These are phyloP conservation scores for Rhizopogon vesiculosus DNA, from an alignment of 768 basidiomycete species.

Conservation along the genomic window DNA sequence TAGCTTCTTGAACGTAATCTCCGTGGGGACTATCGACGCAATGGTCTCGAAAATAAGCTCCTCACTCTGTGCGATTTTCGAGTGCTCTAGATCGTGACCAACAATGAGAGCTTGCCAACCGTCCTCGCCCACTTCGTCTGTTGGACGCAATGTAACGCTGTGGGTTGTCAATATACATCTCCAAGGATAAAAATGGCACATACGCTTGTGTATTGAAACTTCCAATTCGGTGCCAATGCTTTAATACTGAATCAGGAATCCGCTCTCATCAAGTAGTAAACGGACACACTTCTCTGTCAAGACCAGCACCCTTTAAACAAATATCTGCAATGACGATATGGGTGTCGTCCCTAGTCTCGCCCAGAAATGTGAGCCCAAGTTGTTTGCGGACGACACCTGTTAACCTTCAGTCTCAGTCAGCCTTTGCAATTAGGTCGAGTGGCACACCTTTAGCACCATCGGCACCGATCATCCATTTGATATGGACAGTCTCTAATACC, in stretches of 20 bases:
- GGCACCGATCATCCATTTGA: constrained; percentile 6
- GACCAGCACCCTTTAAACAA: constrained; percentile 28
- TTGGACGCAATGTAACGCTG: constrained; percentile 5
- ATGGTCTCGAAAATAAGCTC: constrained; percentile 26
- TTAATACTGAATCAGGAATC: neutral
- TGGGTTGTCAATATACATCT: neutral
- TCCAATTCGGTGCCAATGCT: constrained; percentile 35
- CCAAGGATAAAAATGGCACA: neutral
- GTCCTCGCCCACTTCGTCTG: constrained; percentile 15
- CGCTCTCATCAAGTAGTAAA: neutral
- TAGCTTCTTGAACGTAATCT: constrained; percentile 21
- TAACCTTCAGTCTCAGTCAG: neutral
- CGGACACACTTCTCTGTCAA: constrained; percentile 32
- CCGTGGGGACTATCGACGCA: constrained; percentile 7
- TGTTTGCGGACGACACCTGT: constrained; percentile 5
- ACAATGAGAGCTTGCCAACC: constrained; percentile 14
- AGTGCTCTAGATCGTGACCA: constrained; percentile 6
- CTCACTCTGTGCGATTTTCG: constrained; percentile 12
- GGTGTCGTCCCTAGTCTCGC: constrained; percentile 25
- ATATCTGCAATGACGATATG: constrained; percentile 30
- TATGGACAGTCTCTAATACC: neutral
- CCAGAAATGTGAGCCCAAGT: constrained; percentile 13
- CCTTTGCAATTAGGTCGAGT: neutral
- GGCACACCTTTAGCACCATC: constrained; percentile 12
- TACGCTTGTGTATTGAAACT: constrained; percentile 9